phyloP scores from a whole-genome alignment of 768 basidiomycete genomes.

The Pisolithus marmoratus region DNA sequence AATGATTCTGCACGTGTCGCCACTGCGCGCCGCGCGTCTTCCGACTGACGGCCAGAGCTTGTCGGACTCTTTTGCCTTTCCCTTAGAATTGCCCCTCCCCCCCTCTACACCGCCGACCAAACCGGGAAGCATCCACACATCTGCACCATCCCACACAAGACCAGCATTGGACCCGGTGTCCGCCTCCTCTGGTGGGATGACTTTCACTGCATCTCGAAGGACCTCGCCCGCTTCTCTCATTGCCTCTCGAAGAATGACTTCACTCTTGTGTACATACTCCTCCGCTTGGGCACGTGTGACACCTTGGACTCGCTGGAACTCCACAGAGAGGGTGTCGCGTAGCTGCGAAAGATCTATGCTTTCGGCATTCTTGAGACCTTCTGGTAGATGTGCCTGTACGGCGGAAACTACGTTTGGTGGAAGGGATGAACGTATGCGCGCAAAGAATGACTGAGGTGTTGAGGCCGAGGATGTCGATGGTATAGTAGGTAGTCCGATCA shows the following conservation, averaged over 20 bases:
- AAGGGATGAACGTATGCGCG: constrained; percentile 67
- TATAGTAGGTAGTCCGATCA: constrained; percentile 11
- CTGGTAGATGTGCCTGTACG: constrained; percentile 64
- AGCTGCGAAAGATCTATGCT: constrained; percentile 67
- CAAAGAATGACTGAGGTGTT: constrained; percentile 46
- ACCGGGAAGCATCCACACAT: constrained; percentile 74
- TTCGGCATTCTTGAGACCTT: constrained; percentile 56
- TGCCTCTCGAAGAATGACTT: constrained; percentile 56
- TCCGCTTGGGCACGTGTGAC: constrained; percentile 73
- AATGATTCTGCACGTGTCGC: constrained; percentile 75
- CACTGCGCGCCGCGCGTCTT: constrained; percentile 47
- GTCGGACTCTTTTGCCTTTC: constrained; percentile 33
- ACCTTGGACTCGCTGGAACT: constrained; percentile 72
- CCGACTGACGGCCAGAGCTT: constrained; percentile 25
- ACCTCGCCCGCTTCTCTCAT: constrained; percentile 79
- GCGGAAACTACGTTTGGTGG: constrained; percentile 69
- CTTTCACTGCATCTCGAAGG: constrained; percentile 84
- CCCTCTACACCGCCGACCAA: constrained; percentile 16
- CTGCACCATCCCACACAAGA: constrained; percentile 77
- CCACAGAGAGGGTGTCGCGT: constrained; percentile 53
- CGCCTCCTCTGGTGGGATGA: constrained; percentile 73
- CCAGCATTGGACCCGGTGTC: constrained; percentile 28
- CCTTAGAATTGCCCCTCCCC: constrained; percentile 18
- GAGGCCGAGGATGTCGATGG: constrained; percentile 13
- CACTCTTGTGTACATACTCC: constrained; percentile 77